Conservation (phyloP, 2,329 filamentous ascomycete genomes). For the Aureobasidium melanogenum region DNA sequence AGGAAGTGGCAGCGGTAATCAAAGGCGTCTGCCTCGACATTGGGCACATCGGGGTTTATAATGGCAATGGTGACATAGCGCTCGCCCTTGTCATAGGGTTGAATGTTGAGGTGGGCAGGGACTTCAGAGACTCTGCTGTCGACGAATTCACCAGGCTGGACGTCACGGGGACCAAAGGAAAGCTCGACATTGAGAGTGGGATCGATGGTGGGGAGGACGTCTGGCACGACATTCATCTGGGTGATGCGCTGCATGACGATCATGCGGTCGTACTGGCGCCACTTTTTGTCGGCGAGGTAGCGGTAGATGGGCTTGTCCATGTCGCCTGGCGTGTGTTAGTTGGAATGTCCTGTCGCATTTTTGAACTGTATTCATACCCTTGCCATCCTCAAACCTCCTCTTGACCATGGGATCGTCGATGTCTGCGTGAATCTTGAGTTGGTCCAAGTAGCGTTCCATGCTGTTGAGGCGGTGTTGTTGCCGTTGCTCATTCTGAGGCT, state of each 20-base stretch:
- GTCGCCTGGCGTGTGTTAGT: slow-evolving; percentile 52
- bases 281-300: slow-evolving; percentile 76
- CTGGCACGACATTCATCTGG: slow-evolving; percentile 81
- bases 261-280: slow-evolving; percentile 72
- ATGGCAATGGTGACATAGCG: slow-evolving; percentile 78
- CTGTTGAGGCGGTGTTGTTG: slow-evolving; percentile 60
- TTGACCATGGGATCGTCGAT: slow-evolving; percentile 93
- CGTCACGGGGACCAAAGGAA: slow-evolving; percentile 58
- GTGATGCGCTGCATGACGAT: slow-evolving; percentile 76
- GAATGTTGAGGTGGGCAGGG: slow-evolving; percentile 67
- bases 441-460: slow-evolving; percentile 63
- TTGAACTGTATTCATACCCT: slow-evolving; percentile 48
- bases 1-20: slow-evolving; percentile 79
- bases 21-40: slow-evolving; percentile 66
- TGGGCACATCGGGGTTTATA: slow-evolving; percentile 83
- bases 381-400: slow-evolving; percentile 84
- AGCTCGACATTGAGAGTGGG: slow-evolving; percentile 73
- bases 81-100: slow-evolving; percentile 73
- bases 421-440: slow-evolving; percentile 81
- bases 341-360: not conserved
- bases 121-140: slow-evolving; percentile 64
- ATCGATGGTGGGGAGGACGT: slow-evolving; percentile 73
- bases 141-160: slow-evolving; percentile 71
- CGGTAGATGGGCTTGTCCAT: slow-evolving; percentile 97
- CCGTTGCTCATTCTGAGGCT: slow-evolving; percentile 20